Base-by-base conservation (phyloP, 441 rosid species). In the Corymbia citriodora region DNA sequence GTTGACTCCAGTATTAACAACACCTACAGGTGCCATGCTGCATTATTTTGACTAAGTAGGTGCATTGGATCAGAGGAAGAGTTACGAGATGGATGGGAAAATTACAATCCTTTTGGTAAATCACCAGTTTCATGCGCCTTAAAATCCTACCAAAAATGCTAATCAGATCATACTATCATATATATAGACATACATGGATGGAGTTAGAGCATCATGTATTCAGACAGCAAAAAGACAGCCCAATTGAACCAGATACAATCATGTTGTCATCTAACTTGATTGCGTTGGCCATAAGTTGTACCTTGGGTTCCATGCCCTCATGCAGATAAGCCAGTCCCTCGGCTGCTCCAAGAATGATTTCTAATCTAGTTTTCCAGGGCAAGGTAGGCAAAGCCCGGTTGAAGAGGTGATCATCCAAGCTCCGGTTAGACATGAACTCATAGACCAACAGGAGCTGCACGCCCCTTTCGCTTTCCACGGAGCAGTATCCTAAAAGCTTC, bases 261-360 rank as follows among this genome's bases (percentile, higher is more conserved):
- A 45, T 45, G 85, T 79, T 40, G 85, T 79, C 85, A 79, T 23
- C 85, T 79, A 45, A 45, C 52, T 79, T 1, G 52, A 40, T 40
- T 79, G 17, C 3, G 52, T 79, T 54, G 57, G 18, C 27, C 88
- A 54, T n/a, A 87, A 57, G 59, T 19, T 68, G 33, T 92, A 96
- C 97, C 96, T 95, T 92, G 89, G 92, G 87, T 82, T 94, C 95
- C 91, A 94, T 90, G 68, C 92, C 94, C 45, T 89, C 93, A 36
- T 96, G 96, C 91, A 96, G 93, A 91, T 96, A 95, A 88, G 96
- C 94, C 83, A 96, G 87, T 25, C 97, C 97, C 92, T 93, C 88
- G 54, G 97, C 96, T 33, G 95, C 96, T 87, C 95, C 94, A 27
- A 92, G 94, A 88, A 94, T 92, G 92, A 94, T 93, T 88, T 94